Evolutionary conservation across 1,284 basidiomycete species (phyloP).

Genomic region (Rhodotorula sp.): DNA sequence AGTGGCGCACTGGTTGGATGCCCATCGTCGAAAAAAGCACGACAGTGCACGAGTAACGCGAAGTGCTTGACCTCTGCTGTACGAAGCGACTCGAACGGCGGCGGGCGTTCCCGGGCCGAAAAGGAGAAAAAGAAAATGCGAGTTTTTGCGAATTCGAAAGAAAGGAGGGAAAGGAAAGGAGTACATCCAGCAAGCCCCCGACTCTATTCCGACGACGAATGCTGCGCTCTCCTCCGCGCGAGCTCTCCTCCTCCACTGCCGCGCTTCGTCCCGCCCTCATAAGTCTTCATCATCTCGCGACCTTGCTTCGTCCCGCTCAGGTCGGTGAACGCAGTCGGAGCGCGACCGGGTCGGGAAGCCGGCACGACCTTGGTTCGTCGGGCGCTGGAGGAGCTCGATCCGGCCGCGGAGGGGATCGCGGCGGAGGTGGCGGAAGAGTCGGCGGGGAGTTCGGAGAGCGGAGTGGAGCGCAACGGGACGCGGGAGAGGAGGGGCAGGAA

Average conservation of each 20-base stretch:
- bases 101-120: too few relatives aligned
- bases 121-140: too few relatives aligned
- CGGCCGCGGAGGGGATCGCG: not conserved
- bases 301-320: slow-evolving; percentile 27
- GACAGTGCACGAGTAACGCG: too few relatives aligned
- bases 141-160: too few relatives aligned
- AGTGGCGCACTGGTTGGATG: too few relatives aligned
- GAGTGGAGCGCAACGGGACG: slow-evolving; percentile 14
- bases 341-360: slow-evolving; percentile 32
- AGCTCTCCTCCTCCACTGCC: slow-evolving; percentile 32
- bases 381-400: not conserved
- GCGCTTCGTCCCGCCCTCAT: slow-evolving; percentile 8
- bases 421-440: not conserved
- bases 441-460: slow-evolving; percentile 4
- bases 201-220: not conserved
- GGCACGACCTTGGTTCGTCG: slow-evolving; percentile 15
- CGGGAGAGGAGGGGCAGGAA: slow-evolving; percentile 34
- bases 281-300: slow-evolving; percentile 8
- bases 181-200: too few relatives aligned
- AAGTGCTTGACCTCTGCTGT: too few relatives aligned
- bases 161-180: too few relatives aligned
- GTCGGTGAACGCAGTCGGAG: slow-evolving; percentile 28
- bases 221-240: not conserved
- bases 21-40: too few relatives aligned
- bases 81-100: too few relatives aligned